These are phyloP conservation scores for Silene vulgaris DNA, from an alignment of 179 eudicot genomes.

Conservation along the genomic window DNA sequence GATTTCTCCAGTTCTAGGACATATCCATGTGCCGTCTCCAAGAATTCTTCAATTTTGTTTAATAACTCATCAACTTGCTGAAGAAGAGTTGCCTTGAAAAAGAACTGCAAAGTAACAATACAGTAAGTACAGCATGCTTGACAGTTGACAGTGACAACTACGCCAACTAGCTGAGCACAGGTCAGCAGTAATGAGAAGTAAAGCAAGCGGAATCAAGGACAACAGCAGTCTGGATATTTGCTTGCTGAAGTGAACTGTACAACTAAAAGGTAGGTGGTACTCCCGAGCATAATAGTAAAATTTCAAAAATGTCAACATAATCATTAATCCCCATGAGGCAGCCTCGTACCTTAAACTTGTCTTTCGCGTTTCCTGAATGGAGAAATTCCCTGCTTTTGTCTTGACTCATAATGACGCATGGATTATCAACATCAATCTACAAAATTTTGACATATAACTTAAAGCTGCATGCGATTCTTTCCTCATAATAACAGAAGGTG, in stretches of 20 bases:
- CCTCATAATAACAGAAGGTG: conserved; percentile 3
- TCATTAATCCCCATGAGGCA: background rate
- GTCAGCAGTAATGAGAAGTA: background rate
- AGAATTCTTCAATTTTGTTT: conserved; percentile 46
- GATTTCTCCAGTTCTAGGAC: conserved; percentile 71
- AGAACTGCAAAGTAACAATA: conserved; percentile 49
- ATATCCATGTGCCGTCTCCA: conserved; percentile 51
- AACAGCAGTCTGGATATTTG: background rate
- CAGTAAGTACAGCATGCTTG: conserved; percentile 14
- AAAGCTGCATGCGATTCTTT: background rate
- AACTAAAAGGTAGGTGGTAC: background rate
- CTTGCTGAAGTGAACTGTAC: background rate
- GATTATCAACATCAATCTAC: conserved; percentile 99
- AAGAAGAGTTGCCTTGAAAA: conserved; percentile 97
- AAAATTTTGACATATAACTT: conserved; percentile 16
- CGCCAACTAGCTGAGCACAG: background rate
- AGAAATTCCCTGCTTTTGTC: conserved; percentile 98
- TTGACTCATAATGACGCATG: conserved; percentile 96
- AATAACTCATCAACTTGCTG: conserved; percentile 86
- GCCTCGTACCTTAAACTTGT: conserved; percentile 75
- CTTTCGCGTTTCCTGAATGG: conserved; percentile 90
- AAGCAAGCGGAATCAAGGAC: background rate
- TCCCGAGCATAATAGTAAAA: background rate
- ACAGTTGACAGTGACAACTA: background rate
- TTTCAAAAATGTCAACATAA: conserved; percentile 1